A percentile compares a stretch with the other conserved stretches of the same genome.
Conservation (phyloP, 225 moss, liverwort and hornwort genomes). For the Lunularia cruciata region DNA sequence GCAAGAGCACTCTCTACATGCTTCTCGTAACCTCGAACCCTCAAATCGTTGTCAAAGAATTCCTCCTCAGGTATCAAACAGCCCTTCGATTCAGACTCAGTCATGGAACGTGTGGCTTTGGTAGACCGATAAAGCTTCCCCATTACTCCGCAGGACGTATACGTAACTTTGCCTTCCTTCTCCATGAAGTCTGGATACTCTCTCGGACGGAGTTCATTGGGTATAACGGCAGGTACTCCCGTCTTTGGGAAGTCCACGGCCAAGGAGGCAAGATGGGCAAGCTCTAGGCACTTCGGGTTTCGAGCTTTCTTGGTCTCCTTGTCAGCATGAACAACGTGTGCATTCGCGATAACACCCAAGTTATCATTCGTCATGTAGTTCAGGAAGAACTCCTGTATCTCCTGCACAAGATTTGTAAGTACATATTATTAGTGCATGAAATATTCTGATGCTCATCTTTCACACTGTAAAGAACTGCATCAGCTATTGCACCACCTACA, state of each 20-base stretch:
- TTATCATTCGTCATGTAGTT: slow-evolving; percentile 79
- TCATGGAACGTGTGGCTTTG: slow-evolving; percentile 29
- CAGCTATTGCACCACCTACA: too few relatives aligned
- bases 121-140: slow-evolving; percentile 78
- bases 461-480: too few relatives aligned
- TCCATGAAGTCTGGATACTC: slow-evolving; percentile 98
- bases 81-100: background rate
- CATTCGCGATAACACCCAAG: slow-evolving; percentile 81
- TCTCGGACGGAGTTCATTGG: slow-evolving; percentile 54
- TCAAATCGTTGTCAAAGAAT: slow-evolving; percentile 37
- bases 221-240: slow-evolving; percentile 76
- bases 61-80: background rate
- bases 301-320: slow-evolving; percentile 60
- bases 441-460: too few relatives aligned
- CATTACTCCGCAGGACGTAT: slow-evolving; percentile 57
- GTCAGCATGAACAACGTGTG: slow-evolving; percentile 87
- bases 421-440: too few relatives aligned
- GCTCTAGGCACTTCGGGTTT: slow-evolving; percentile 65
- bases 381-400: slow-evolving; percentile 81
- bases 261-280: slow-evolving; percentile 73
- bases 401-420: slow-evolving; percentile 54
- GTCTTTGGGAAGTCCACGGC: slow-evolving; percentile 96
- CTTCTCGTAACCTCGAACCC: slow-evolving; percentile 48
- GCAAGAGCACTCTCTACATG: slow-evolving; percentile 55
- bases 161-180: slow-evolving; percentile 58